phyloP scores from a whole-genome alignment of 306 rosid genomes.

The Glycyrrhiza uralensis region DNA sequence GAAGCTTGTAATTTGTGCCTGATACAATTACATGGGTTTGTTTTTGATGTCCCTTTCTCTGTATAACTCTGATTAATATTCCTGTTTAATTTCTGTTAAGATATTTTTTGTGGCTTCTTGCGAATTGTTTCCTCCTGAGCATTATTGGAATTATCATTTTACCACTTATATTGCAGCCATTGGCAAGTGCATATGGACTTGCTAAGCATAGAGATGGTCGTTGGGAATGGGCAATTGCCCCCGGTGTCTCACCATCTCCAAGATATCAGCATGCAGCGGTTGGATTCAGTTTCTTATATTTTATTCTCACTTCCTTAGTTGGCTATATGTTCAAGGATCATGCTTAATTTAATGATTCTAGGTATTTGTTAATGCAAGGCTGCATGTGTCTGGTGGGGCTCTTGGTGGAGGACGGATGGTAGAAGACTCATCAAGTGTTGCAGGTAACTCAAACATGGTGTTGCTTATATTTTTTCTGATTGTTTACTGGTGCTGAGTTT shows the following conservation, averaged over 20 bases:
- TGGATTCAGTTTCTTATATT: conserved; percentile 42
- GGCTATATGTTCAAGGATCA: conserved; percentile 27
- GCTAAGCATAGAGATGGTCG: conserved; percentile 99
- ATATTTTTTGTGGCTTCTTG: neutral
- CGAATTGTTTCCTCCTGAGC: conserved; percentile 16
- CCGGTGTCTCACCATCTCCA: conserved; percentile 99
- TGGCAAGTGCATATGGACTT: conserved; percentile 99
- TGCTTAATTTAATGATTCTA: conserved; percentile 41
- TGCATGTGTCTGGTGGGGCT: conserved; percentile 99
- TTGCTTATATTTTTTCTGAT: conserved; percentile 5
- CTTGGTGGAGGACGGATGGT: conserved; percentile 99
- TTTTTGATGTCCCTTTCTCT: neutral
- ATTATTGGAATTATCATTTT: conserved; percentile 8
- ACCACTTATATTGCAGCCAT: conserved; percentile 58
- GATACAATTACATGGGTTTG: neutral
- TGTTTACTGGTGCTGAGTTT: neutral
- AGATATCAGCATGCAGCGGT: conserved; percentile 99
- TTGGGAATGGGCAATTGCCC: conserved; percentile 99
- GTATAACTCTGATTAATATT: neutral
- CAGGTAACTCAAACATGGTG: conserved; percentile 62
- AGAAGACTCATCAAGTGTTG: conserved; percentile 97
- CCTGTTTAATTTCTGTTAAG: conserved; percentile 9
- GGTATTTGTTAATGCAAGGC: conserved; percentile 99
- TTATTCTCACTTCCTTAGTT: neutral
- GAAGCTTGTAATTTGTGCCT: conserved; percentile 24